Conservation (phyloP, 805 yeast species). For the Saccharomycopsis microspora region DNA sequence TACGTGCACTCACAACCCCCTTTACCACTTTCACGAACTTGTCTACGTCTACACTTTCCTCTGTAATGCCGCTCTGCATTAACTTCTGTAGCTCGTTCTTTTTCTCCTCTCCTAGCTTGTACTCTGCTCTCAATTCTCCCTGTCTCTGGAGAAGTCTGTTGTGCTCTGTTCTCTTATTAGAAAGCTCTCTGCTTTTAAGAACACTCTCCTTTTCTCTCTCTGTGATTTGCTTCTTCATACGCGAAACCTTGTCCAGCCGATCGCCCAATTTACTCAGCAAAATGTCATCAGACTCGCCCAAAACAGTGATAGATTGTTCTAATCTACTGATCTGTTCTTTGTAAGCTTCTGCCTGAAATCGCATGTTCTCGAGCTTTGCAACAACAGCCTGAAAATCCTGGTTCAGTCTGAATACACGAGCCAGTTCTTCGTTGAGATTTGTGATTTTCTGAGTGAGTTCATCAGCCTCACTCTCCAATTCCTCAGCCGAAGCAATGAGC, state of each 20-base stretch:
- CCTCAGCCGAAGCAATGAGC: conserved; percentile 32
- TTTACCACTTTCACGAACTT: not conserved
- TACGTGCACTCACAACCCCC: conserved; percentile 12
- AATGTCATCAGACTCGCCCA: conserved; percentile 29
- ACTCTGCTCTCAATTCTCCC: conserved; percentile 30
- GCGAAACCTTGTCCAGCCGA: conserved; percentile 19
- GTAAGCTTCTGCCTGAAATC: conserved; percentile 34
- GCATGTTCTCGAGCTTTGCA: conserved; percentile 47
- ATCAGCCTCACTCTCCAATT: conserved; percentile 36
- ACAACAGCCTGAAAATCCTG: conserved; percentile 72
- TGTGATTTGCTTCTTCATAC: conserved; percentile 17
- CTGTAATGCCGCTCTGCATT: conserved; percentile 2
- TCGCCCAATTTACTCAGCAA: conserved; percentile 21
- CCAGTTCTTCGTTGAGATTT: conserved; percentile 44
- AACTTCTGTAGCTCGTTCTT: not conserved
- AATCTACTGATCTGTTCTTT: conserved; percentile 42
- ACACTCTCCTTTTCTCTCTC: not conserved
- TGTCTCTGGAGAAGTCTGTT: conserved; percentile 25
- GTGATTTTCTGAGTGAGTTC: conserved; percentile 38
- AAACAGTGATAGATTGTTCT: conserved; percentile 30
- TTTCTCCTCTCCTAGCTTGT: conserved; percentile 19
- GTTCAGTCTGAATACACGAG: conserved; percentile 56
- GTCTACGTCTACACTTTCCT: not conserved
- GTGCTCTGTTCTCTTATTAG: conserved; percentile 16
- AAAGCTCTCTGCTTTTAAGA: conserved; percentile 7